Evolutionary conservation across 768 basidiomycete species (phyloP).

Genomic region (Omphalotus guepiniiformis): DNA sequence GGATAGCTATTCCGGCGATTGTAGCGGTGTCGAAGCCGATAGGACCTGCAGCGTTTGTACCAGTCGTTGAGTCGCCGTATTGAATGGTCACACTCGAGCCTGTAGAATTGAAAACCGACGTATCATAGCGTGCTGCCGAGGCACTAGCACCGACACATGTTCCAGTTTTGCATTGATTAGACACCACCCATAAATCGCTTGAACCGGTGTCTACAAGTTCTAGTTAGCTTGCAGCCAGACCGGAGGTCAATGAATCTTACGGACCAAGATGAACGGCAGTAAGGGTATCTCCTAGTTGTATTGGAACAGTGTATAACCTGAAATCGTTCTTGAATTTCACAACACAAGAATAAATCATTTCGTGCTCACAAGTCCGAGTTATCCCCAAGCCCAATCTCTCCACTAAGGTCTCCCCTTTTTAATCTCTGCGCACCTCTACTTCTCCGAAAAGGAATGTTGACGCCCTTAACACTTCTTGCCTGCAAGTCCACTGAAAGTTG

Average conservation of each 20-base stretch:
- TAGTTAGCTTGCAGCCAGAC: no score
- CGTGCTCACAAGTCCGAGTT: conserved; percentile 31
- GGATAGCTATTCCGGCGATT: conserved; percentile 48
- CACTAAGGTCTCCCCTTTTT: conserved; percentile 26
- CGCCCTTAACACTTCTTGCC: background rate
- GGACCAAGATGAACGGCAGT: conserved; percentile 42
- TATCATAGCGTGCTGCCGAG: conserved; percentile 40
- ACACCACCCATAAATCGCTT: conserved; percentile 65
- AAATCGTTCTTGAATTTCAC: background rate
- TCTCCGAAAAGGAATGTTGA: conserved; percentile 1
- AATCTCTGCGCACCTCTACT: background rate
- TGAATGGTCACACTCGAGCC: conserved; percentile 34
- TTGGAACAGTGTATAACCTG: conserved; percentile 33
- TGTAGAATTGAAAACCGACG: conserved; percentile 31
- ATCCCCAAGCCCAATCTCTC: conserved; percentile 32
- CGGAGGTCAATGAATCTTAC: conserved; percentile 2
- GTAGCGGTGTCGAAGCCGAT: conserved; percentile 51
- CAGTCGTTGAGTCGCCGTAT: conserved; percentile 69
- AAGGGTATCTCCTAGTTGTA: conserved; percentile 27
- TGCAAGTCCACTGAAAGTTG: no score
- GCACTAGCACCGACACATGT: conserved; percentile 34
- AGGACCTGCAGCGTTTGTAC: conserved; percentile 54
- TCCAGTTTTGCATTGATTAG: conserved; percentile 39
- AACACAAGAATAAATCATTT: background rate
- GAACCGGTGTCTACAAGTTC: conserved; percentile 60